Evolutionary conservation across 805 yeast genomes (phyloP), one percentile per base, ranked within the genome.

Genomic region (Hanseniaspora jakobsenii): DNA sequence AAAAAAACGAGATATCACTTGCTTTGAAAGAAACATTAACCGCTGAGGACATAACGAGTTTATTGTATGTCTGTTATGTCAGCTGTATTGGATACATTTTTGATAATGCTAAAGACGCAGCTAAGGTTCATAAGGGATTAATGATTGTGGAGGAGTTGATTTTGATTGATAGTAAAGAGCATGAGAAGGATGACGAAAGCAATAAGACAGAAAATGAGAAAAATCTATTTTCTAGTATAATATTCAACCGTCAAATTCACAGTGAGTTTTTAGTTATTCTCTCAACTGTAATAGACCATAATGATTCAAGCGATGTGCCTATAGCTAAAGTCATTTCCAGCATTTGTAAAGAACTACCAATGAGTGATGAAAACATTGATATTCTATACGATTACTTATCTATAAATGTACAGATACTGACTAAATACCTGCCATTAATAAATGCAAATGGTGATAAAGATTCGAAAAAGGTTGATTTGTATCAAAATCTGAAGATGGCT

Each of bases 351-450:
- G 44, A 42, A 3, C 32, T 48, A 13, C 52, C 50, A 3, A 49
- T 58, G 1, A 59, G 62, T 1, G 74, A 70, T 8, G 61, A 66
- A 23, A 78, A 77, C 41, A 78, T 82, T 44, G 94, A 84, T 52
- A 84, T 82, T 54, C 62, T 85, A 35, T 84, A 89, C 58, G 96
- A 89, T 56, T 65, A 87, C 21, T 61, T 86, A 39, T 68, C 95
- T 50, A 70, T 86, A 5, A 71, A 74, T 14, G 67, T 81, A 64
- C 66, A 78, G 17, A 78, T 83, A 0, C 61, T 86, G 14, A 70
- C 78, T 22, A 68, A 66, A 24, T 62, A 71, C 7, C 60, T 81
- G 34, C 87, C 93, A 7, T 71, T 76, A 42, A 63, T 78, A 32
- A 69, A 71, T 46, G 70, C 67, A 23, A 69, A 56, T 12, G 16